A percentile compares a stretch with the other conserved stretches of the same genome.
Evolutionary conservation across 305 asterid genomes (phyloP).

Genomic region (Solanum chacoense): DNA sequence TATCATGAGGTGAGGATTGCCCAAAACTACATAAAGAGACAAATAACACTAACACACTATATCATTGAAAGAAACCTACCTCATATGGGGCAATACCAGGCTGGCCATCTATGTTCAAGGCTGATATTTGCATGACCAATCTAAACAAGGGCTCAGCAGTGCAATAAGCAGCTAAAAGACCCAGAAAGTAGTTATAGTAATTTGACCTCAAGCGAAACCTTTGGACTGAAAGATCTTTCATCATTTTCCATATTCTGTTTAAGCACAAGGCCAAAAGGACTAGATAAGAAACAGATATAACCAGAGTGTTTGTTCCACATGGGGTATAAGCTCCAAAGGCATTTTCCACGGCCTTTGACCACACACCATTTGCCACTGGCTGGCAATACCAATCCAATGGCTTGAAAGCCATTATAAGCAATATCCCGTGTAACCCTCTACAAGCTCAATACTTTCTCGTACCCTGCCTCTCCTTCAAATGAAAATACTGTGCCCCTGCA

Average conservation of each 20-base stretch:
- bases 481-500: neutral
- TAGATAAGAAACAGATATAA: conserved; percentile 52
- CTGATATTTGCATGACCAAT: conserved; percentile 62
- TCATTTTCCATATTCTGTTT: conserved; percentile 52
- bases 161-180: conserved; percentile 48
- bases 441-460: neutral
- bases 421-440: neutral
- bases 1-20: neutral
- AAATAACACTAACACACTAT: neutral
- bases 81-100: conserved; percentile 65
- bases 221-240: conserved; percentile 29
- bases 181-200: conserved; percentile 47
- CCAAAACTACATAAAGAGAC: neutral
- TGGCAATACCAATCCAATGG: conserved; percentile 75
- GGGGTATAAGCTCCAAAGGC: conserved; percentile 84
- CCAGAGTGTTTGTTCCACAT: conserved; percentile 69
- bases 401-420: conserved; percentile 40
- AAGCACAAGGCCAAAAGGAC: conserved; percentile 54
- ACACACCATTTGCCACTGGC: conserved; percentile 68
- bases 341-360: conserved; percentile 61
- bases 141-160: conserved; percentile 69
- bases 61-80: conserved; percentile 23
- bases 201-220: conserved; percentile 58
- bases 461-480: neutral
- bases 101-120: conserved; percentile 51